Conservation (phyloP, 2,329 filamentous ascomycete species). For the Phialophora verrucosa region DNA sequence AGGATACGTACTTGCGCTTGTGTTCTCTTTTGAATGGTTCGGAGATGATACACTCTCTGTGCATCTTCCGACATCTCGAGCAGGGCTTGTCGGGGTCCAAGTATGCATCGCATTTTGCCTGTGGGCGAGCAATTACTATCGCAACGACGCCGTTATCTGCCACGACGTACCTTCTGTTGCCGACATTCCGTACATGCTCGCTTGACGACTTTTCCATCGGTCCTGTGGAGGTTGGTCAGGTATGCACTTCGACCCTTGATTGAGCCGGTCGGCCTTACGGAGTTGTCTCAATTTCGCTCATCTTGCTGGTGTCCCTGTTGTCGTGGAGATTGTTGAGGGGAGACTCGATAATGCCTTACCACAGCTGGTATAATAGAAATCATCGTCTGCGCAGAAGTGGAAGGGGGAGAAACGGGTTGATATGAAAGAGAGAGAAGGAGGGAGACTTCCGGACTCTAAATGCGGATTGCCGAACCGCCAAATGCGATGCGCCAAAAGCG, state of each 20-base stretch:
- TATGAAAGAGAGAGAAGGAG: background rate
- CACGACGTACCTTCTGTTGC: conserved; percentile 46
- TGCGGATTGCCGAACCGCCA: background rate
- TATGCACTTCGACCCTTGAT: background rate
- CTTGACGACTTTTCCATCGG: conserved; percentile 41
- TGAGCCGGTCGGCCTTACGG: conserved; percentile 18
- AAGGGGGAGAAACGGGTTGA: background rate
- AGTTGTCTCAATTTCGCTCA: conserved; percentile 25
- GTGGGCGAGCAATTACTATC: conserved; percentile 1
- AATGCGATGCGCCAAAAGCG: background rate
- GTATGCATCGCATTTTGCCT: conserved; percentile 49
- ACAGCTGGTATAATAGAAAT: background rate
- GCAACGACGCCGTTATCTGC: background rate
- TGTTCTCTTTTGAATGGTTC: conserved; percentile 52
- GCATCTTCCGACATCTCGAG: conserved; percentile 48
- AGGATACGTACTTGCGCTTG: conserved; percentile 43
- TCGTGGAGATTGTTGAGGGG: background rate
- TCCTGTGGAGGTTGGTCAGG: conserved; percentile 18
- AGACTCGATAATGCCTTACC: background rate
- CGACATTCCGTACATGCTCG: conserved; percentile 53
- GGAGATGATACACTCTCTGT: conserved; percentile 47
- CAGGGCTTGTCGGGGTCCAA: conserved; percentile 46
- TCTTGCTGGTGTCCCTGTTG: background rate
- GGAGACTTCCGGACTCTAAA: background rate
- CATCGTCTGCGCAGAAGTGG: background rate